Percentiles rank a stretch among this genome's conserved stretches.
These are phyloP conservation scores for Limonomyces culmigenus DNA, from an alignment of 1,284 basidiomycete genomes.

Conservation along the genomic window DNA sequence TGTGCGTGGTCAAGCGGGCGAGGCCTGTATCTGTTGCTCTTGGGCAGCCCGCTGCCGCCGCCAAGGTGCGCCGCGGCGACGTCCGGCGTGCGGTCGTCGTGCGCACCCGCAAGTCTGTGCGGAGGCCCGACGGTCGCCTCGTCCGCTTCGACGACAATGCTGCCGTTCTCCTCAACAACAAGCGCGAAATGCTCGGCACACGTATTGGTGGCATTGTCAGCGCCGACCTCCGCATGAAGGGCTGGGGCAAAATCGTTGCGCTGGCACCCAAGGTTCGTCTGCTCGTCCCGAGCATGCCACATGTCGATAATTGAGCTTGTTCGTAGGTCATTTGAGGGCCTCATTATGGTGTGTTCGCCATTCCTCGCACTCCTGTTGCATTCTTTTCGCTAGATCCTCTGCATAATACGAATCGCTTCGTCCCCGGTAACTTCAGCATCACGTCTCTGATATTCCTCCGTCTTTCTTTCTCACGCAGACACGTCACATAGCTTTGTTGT, in stretches of 20 bases:
- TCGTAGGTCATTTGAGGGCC: too few species aligned
- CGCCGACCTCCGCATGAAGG: conserved; percentile 77
- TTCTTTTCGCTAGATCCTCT: too few species aligned
- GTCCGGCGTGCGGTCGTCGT: conserved; percentile 92
- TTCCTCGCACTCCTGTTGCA: too few species aligned
- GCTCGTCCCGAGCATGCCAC: not conserved
- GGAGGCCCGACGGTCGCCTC: conserved; percentile 74
- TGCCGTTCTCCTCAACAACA: conserved; percentile 89
- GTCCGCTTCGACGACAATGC: conserved; percentile 97
- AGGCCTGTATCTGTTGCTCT: conserved; percentile 59
- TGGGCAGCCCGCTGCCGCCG: conserved; percentile 43
- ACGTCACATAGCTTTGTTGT: too few species aligned
- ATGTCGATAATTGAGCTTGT: too few species aligned
- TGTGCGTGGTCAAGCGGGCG: conserved; percentile 90
- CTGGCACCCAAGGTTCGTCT: conserved; percentile 78
- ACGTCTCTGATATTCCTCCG: too few species aligned
- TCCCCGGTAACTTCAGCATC: too few species aligned
- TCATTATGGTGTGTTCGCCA: too few species aligned
- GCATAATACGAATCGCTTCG: too few species aligned
- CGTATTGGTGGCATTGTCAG: conserved; percentile 90
- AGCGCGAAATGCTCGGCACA: conserved; percentile 92
- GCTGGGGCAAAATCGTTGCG: conserved; percentile 90
- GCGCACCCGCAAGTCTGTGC: conserved; percentile 70
- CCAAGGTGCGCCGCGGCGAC: conserved; percentile 85
- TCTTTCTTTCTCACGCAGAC: too few species aligned